A percentile compares a stretch with the other conserved stretches of the same genome.
Evolutionary conservation across 2,329 filamentous ascomycete genomes (phyloP).

Genomic region (Ascochyta rabiei): DNA sequence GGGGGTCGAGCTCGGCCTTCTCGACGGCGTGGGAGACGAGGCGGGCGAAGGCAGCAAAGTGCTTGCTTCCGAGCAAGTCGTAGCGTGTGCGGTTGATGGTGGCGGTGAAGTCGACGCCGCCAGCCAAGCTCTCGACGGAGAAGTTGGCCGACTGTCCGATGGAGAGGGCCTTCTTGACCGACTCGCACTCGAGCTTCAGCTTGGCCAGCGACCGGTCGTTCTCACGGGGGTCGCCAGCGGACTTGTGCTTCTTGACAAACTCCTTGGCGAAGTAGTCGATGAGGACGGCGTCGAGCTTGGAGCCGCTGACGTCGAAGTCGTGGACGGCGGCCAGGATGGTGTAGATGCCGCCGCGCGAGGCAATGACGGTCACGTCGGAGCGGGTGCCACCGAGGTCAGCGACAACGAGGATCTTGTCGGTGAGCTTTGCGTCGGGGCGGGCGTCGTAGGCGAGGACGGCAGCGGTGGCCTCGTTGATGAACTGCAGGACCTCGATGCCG

Average conservation of each 20-base stretch:
- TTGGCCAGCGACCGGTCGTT: conserved; percentile 86
- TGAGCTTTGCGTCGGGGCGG: conserved; percentile 71
- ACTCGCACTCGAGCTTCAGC: conserved; percentile 88
- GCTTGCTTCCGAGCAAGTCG: conserved; percentile 84
- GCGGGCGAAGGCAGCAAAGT: conserved; percentile 86
- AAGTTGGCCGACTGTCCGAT: conserved; percentile 88
- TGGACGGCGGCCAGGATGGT: conserved; percentile 91
- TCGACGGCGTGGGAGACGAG: conserved; percentile 83
- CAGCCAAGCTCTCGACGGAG: conserved; percentile 87
- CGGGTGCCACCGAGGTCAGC: conserved; percentile 92
- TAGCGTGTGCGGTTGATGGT: conserved; percentile 94
- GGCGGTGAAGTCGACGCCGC: conserved; percentile 87
- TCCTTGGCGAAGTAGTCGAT: conserved; percentile 98
- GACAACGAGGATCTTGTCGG: conserved; percentile 90
- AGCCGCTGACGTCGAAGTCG: conserved; percentile 92
- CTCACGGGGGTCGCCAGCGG: conserved; percentile 73
- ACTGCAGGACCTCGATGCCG: conserved; percentile 86
- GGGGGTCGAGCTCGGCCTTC: conserved; percentile 89
- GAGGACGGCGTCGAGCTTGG: conserved; percentile 84
- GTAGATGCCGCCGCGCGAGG: conserved; percentile 94
- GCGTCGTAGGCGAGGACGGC: conserved; percentile 92
- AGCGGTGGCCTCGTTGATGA: conserved; percentile 89
- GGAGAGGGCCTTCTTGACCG: conserved; percentile 88
- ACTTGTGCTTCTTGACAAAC: conserved; percentile 95
- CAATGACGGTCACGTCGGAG: conserved; percentile 88